Percentiles rank a stretch among this genome's conserved stretches.
phyloP scores from a whole-genome alignment of 2,329 filamentous ascomycete species.

The Pseudocercospora vitis region DNA sequence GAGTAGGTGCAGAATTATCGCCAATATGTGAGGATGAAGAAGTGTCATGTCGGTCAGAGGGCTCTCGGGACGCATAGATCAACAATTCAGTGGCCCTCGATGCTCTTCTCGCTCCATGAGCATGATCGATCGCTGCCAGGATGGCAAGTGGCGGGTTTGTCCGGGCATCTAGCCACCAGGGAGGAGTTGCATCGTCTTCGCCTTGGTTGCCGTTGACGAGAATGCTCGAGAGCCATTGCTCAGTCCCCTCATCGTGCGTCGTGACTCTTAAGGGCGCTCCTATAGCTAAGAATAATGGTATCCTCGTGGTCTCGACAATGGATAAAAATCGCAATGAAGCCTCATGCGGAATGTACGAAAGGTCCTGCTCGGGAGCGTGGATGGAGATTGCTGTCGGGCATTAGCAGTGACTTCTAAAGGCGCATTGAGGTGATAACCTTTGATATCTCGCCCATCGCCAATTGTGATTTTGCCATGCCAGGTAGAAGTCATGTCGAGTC shows the following conservation, averaged over 20 bases:
- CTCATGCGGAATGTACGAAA: slow-evolving; percentile 10
- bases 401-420: neutral
- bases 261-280: slow-evolving; percentile 16
- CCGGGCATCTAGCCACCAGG: slow-evolving; percentile 26
- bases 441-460: slow-evolving; percentile 7
- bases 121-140: slow-evolving; percentile 17
- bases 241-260: slow-evolving; percentile 12
- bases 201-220: slow-evolving; percentile 13
- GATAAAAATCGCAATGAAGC: slow-evolving; percentile 23
- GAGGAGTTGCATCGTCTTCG: neutral
- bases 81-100: slow-evolving; percentile 45
- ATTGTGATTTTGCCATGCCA: slow-evolving; percentile 23
- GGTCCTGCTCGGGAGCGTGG: neutral
- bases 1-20: slow-evolving; percentile 22
- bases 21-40: neutral
- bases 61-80: slow-evolving; percentile 45
- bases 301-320: slow-evolving; percentile 22
- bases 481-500: slow-evolving; percentile 8
- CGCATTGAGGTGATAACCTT: slow-evolving; percentile 10
- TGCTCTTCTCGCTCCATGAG: neutral
- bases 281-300: slow-evolving; percentile 21
- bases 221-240: slow-evolving; percentile 27
- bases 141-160: slow-evolving; percentile 26
- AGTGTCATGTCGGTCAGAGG: neutral
- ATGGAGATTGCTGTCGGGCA: slow-evolving; percentile 12